Evolutionary conservation across 768 basidiomycete genomes (phyloP), one percentile per base, ranked within the genome.

Genomic region (Hortiboletus campestris): DNA sequence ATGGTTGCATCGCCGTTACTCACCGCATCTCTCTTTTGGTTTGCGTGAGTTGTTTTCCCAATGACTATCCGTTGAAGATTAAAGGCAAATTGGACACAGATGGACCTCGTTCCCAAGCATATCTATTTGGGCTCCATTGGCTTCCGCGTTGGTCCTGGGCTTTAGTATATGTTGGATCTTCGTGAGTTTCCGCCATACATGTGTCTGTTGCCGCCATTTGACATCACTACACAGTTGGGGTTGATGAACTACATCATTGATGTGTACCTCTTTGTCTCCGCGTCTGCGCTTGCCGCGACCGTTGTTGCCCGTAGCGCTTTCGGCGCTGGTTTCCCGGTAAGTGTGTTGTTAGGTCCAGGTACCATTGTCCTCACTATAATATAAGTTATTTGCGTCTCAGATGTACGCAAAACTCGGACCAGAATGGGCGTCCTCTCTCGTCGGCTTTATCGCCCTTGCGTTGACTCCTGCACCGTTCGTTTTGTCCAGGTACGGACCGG

Each of bases 221-320:
- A 65, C 19, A 14, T 25, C 12, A 22, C 40, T 13, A 17, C 49
- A 12, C 51, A 84, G 84, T 62, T 84, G 50, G 73, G 78, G 11
- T 65, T 83, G 44, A 67, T 83, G 59, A 85, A 82, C 58, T 87
- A 87, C 61, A 78, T 84, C 35, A 79, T 86, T 40, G 85, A 86
- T 66, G 75, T 80, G 4, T 86, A 85, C 61, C 67, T 82, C 20
- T 65, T 74, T 54, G 73, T 78, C 6, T 78, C 84, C 9, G 83
- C 84, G 1, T 82, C 82, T 11, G 84, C 84, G 1, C 69, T 86
- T 11, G 80, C 85, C 2, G 75, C 77, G 3, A 80, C 65, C 49
- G 83, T 80, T 0, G 78, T 85, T 16, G 64, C 78, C 3, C 78
- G 83, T 17, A 83, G 81, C 59, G 56, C 79, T 10, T 80, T 78